These are phyloP conservation scores for Debaryomyces fabryi DNA, from an alignment of 1,139 yeast genomes.

Conservation along the genomic window DNA sequence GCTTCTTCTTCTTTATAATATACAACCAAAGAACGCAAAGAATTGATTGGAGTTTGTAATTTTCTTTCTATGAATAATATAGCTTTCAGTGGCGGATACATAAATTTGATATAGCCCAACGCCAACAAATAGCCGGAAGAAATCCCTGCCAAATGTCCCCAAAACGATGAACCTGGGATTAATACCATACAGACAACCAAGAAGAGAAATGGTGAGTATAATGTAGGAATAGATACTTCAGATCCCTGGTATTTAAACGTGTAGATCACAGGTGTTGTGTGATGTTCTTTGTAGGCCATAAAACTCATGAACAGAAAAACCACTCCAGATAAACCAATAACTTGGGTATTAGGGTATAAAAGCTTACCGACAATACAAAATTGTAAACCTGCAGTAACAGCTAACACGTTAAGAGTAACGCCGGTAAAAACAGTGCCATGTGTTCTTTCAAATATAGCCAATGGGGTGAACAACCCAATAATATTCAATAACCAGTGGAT, in stretches of 20 bases:
- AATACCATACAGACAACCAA: slow-evolving; percentile 54
- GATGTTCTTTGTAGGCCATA: slow-evolving; percentile 62
- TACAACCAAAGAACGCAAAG: slow-evolving; percentile 56
- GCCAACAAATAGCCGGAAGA: slow-evolving; percentile 52
- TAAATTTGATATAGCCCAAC: slow-evolving; percentile 54
- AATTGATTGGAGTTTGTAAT: slow-evolving; percentile 49
- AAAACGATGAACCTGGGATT: slow-evolving; percentile 59
- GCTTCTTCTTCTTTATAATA: slow-evolving; percentile 63
- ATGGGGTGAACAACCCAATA: slow-evolving; percentile 59
- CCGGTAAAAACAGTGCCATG: slow-evolving; percentile 93
- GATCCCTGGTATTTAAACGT: slow-evolving; percentile 25
- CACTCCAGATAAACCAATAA: slow-evolving; percentile 75
- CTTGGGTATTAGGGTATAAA: slow-evolving; percentile 56
- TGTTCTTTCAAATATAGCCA: slow-evolving; percentile 67
- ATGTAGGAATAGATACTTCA: slow-evolving; percentile 56
- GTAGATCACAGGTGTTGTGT: slow-evolving; percentile 46
- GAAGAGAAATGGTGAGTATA: slow-evolving; percentile 58
- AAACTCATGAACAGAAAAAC: slow-evolving; percentile 71
- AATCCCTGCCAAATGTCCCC: slow-evolving; percentile 64
- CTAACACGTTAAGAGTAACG: slow-evolving; percentile 70
- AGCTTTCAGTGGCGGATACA: slow-evolving; percentile 68
- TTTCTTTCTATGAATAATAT: slow-evolving; percentile 68
- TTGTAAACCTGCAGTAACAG: slow-evolving; percentile 70
- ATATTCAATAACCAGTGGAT: slow-evolving; percentile 68
- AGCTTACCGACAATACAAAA: slow-evolving; percentile 59